A percentile compares a stretch with the other conserved stretches of the same genome.
phyloP scores from a whole-genome alignment of 352 stramenopile species.

The Pythium guiyangense region DNA sequence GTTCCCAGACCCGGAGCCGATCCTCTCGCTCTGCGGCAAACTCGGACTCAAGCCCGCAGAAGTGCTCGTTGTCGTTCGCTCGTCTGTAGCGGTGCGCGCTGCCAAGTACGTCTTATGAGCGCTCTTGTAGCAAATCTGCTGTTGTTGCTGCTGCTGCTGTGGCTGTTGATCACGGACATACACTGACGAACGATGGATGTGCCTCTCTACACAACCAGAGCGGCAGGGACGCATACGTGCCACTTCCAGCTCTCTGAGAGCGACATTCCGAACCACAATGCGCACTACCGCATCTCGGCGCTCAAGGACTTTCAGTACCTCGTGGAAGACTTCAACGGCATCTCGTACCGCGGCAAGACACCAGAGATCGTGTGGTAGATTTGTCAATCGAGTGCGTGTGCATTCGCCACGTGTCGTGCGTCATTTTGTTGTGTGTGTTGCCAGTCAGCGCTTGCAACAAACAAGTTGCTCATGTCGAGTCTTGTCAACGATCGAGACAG shows the following conservation, averaged over 20 bases:
- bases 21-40: slow-evolving; percentile 41
- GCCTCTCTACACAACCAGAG: slow-evolving; percentile 20
- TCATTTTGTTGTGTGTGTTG: not conserved
- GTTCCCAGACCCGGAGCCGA: slow-evolving; percentile 43
- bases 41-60: slow-evolving; percentile 48
- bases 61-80: slow-evolving; percentile 49
- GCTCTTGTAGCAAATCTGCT: not conserved
- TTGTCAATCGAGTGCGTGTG: no score
- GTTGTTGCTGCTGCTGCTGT: not conserved
- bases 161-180: not conserved
- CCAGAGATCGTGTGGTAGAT: slow-evolving; percentile 15
- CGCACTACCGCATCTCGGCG: slow-evolving; percentile 58
- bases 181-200: not conserved
- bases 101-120: slow-evolving; percentile 38
- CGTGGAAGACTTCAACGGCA: slow-evolving; percentile 70
- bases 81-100: slow-evolving; percentile 49
- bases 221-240: slow-evolving; percentile 48
- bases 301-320: slow-evolving; percentile 65
- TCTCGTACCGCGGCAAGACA: slow-evolving; percentile 51
- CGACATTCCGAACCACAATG: slow-evolving; percentile 70
- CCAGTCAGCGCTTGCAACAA: no score
- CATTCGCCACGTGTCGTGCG: not conserved
- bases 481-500: no score
- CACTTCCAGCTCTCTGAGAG: slow-evolving; percentile 63
- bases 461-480: no score